Evolutionary conservation across 148 eudicot species (phyloP).

Genomic region (Simmondsia chinensis): DNA sequence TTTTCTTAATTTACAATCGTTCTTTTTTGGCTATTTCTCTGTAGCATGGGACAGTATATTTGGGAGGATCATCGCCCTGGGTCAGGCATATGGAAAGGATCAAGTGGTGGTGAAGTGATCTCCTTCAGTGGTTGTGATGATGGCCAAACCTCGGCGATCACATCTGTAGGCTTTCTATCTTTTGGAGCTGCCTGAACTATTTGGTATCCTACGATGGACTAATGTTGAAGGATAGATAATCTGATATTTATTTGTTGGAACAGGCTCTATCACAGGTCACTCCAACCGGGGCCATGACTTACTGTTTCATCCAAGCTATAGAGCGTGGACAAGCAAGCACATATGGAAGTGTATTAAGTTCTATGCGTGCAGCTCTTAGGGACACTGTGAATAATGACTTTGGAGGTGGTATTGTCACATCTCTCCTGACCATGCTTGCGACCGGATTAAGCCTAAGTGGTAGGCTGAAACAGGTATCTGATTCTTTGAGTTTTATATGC

Average conservation of each 20-base stretch:
- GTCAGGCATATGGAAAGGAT: slow-evolving; percentile 87
- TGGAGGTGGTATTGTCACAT: slow-evolving; percentile 57
- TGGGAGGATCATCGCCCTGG: slow-evolving; percentile 99
- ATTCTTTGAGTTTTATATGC: not conserved
- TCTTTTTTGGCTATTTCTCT: no score
- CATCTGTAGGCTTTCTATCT: slow-evolving; percentile 65
- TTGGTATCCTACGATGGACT: no score
- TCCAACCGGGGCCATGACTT: slow-evolving; percentile 97
- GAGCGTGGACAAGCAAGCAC: slow-evolving; percentile 79
- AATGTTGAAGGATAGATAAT: not conserved
- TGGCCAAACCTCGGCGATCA: slow-evolving; percentile 89
- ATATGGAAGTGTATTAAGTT: slow-evolving; percentile 64
- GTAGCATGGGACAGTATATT: slow-evolving; percentile 68
- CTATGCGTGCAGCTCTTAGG: slow-evolving; percentile 74
- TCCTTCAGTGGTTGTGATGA: slow-evolving; percentile 99
- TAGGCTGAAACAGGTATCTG: slow-evolving; percentile 70
- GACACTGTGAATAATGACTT: slow-evolving; percentile 20
- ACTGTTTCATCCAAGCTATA: slow-evolving; percentile 90
- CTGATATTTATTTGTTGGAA: slow-evolving; percentile 4
- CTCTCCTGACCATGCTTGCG: slow-evolving; percentile 67
- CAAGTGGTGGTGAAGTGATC: slow-evolving; percentile 82
- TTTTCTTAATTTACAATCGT: no score
- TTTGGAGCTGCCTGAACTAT: no score
- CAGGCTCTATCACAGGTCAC: slow-evolving; percentile 92
- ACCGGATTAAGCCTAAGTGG: slow-evolving; percentile 58